phyloP scores from a whole-genome alignment of 2,329 filamentous ascomycete genomes.

The Aspergillus neotritici region DNA sequence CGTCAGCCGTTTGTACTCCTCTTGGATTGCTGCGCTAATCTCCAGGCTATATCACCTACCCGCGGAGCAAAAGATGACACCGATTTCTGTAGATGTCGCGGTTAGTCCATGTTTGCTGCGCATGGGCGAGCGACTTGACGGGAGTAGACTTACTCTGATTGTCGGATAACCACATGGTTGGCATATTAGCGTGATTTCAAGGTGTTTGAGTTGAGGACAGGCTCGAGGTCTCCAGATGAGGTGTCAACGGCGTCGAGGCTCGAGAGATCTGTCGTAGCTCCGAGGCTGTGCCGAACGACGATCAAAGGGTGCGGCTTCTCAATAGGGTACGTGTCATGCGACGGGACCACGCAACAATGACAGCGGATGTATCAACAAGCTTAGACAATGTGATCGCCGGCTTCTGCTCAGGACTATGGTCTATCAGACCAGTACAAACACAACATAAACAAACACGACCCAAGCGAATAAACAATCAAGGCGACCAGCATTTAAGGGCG shows the following conservation, averaged over 20 bases:
- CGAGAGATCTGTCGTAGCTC: too few species aligned
- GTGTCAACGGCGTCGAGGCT: too few species aligned
- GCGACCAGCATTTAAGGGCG: neutral
- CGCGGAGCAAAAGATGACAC: slow-evolving; percentile 94
- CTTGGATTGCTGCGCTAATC: neutral
- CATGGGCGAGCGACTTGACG: neutral
- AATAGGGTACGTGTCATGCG: too few species aligned
- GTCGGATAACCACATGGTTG: slow-evolving; percentile 93
- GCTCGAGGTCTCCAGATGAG: neutral
- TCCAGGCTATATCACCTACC: slow-evolving; percentile 57
- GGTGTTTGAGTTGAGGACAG: neutral
- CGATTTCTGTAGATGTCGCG: slow-evolving; percentile 64
- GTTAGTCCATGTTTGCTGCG: slow-evolving; percentile 17
- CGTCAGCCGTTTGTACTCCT: slow-evolving; percentile 11
- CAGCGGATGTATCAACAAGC: too few species aligned
- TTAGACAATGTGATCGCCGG: too few species aligned
- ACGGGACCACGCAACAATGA: too few species aligned
- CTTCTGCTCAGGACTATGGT: too few species aligned
- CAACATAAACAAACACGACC: neutral
- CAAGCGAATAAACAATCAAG: slow-evolving; percentile 9
- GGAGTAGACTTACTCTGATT: slow-evolving; percentile 69
- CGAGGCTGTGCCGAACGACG: too few species aligned
- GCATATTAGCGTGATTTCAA: slow-evolving; percentile 50
- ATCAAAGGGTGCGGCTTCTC: too few species aligned
- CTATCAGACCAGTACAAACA: neutral